These are phyloP conservation scores for Xylariaceae sp. DNA, from an alignment of 2,329 filamentous ascomycete genomes.

Conservation along the genomic window DNA sequence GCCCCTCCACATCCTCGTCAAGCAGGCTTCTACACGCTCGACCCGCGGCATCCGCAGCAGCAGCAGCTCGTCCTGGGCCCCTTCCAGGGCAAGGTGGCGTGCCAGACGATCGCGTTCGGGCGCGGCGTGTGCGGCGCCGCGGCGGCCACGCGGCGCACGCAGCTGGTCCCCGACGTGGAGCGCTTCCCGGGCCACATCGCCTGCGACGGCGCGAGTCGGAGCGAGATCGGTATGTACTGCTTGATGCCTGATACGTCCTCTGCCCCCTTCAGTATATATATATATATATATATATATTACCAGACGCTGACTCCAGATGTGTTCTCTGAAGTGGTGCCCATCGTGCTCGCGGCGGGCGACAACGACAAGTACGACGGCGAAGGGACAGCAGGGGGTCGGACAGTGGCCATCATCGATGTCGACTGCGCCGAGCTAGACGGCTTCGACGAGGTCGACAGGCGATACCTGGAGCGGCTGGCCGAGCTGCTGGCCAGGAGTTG, in stretches of 20 bases:
- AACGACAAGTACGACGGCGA: constrained; percentile 39
- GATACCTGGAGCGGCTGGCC: constrained; percentile 59
- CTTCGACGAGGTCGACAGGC: constrained; percentile 61
- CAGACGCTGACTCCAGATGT: no score
- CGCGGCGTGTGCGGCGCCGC: constrained; percentile 70
- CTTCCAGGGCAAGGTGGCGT: constrained; percentile 74
- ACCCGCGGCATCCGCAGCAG: constrained; percentile 32
- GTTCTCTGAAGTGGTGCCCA: constrained; percentile 77
- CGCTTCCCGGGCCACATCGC: constrained; percentile 74
- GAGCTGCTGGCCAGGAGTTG: constrained; percentile 50
- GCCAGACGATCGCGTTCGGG: constrained; percentile 67
- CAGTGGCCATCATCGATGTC: constrained; percentile 73
- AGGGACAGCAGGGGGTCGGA: no score
- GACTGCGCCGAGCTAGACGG: constrained; percentile 63
- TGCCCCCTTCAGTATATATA: no score
- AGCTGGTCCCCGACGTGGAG: constrained; percentile 64
- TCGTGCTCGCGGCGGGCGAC: constrained; percentile 35
- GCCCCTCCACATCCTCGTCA: neutral
- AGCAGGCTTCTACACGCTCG: constrained; percentile 65
- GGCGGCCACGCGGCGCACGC: constrained; percentile 51
- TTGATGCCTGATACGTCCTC: no score
- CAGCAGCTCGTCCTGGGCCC: constrained; percentile 65
- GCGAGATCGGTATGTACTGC: no score
- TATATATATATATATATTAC: no score
- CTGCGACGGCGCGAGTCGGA: constrained; percentile 67